A percentile compares a stretch with the other conserved stretches of the same genome.
Conservation (phyloP, 345 rosid species). For the Rhodomyrtus tomentosa region DNA sequence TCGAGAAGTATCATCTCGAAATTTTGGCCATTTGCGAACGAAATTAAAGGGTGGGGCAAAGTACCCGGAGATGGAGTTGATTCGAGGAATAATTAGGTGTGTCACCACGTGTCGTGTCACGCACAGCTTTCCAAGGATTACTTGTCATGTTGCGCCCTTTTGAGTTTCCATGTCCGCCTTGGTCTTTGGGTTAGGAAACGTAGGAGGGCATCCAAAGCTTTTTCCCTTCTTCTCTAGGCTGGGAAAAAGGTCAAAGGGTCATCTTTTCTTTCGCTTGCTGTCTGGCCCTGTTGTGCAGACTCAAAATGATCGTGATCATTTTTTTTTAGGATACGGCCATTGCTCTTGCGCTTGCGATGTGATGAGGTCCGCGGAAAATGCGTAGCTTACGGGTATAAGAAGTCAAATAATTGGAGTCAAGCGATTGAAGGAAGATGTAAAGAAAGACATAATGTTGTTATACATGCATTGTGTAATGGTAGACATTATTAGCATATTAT, state of each 20-base stretch:
- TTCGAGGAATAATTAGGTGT: background rate
- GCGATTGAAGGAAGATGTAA: background rate
- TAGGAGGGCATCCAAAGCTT: background rate
- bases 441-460: background rate
- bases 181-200: background rate
- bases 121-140: background rate
- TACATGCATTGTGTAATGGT: background rate
- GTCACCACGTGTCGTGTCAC: background rate
- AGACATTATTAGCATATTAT: background rate
- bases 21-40: background rate
- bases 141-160: background rate
- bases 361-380: background rate
- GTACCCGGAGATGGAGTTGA: background rate
- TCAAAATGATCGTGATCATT: background rate
- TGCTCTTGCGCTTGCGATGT: background rate
- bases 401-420: background rate
- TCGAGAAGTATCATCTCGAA: background rate
- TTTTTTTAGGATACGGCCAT: background rate
- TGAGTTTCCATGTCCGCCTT: background rate
- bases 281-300: background rate
- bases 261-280: background rate
- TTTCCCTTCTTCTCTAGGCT: background rate
- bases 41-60: background rate
- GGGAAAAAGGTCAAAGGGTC: background rate
- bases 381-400: background rate